phyloP scores from a whole-genome alignment of 108 stramenopile genomes.

The Fragilariopsis cylindrus region DNA sequence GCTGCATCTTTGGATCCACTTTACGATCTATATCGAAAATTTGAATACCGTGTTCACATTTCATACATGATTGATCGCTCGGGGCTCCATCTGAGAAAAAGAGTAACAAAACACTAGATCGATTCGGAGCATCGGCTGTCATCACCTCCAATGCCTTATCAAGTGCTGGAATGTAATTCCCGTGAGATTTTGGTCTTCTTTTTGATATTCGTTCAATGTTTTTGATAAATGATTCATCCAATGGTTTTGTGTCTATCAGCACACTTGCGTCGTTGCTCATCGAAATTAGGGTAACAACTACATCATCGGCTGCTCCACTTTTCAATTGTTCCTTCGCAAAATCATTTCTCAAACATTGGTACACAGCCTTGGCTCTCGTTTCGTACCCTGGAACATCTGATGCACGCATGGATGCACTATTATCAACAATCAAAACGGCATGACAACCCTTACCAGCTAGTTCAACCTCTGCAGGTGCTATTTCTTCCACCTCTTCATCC shows the following conservation, averaged over 20 bases:
- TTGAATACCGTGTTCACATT: no score
- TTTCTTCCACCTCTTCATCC: neutral
- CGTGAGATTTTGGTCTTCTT: conserved; percentile 2
- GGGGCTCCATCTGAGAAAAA: conserved; percentile 7
- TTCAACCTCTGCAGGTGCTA: neutral
- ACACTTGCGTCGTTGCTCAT: conserved; percentile 3
- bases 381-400: conserved; percentile 5
- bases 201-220: neutral
- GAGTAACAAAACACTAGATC: conserved; percentile 1
- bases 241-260: neutral
- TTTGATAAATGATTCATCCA: neutral
- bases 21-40: no score
- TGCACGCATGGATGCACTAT: conserved; percentile 3
- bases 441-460: neutral
- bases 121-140: neutral
- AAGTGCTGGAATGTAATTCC: conserved; percentile 7
- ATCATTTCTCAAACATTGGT: neutral
- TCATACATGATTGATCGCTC: neutral
- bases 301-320: neutral
- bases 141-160: conserved; percentile 9
- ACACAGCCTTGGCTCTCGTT: neutral
- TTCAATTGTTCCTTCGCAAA: conserved; percentile 4
- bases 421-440: conserved; percentile 3
- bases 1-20: no score
- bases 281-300: neutral